Evolutionary conservation across 371 early-diverging fungal species (phyloP).

Genomic region (Nematocida minor): DNA sequence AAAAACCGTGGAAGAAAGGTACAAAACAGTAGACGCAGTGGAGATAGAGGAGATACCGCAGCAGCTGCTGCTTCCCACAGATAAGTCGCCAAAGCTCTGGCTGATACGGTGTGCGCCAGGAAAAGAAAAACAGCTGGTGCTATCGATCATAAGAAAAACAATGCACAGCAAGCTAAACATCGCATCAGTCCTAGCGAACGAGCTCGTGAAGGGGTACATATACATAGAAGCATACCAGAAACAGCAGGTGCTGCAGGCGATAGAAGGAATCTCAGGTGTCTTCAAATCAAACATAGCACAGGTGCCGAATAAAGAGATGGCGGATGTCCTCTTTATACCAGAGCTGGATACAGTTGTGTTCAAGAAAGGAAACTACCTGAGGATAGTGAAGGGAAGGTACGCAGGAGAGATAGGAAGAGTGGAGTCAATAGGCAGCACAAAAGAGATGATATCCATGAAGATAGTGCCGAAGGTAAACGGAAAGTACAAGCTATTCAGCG

Average conservation of each 20-base stretch:
- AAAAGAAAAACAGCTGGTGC: slow-evolving; percentile 77
- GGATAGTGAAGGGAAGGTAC: slow-evolving; percentile 86
- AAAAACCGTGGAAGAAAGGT: slow-evolving; percentile 57
- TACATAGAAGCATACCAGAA: slow-evolving; percentile 83
- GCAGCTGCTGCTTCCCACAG: slow-evolving; percentile 75
- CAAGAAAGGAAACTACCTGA: slow-evolving; percentile 76
- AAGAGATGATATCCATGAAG: slow-evolving; percentile 70
- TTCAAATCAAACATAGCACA: slow-evolving; percentile 69
- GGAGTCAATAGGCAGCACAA: slow-evolving; percentile 33
- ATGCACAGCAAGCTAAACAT: slow-evolving; percentile 68
- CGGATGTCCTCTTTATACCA: slow-evolving; percentile 74
- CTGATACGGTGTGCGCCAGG: slow-evolving; percentile 80
- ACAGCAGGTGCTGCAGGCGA: slow-evolving; percentile 73
- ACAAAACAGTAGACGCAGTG: slow-evolving; percentile 26
- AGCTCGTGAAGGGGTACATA: slow-evolving; percentile 81
- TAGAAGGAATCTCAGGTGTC: slow-evolving; percentile 72
- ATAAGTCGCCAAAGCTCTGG: slow-evolving; percentile 83
- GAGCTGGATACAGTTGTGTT: slow-evolving; percentile 66
- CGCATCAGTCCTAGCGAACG: slow-evolving; percentile 74
- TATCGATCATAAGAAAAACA: slow-evolving; percentile 73
- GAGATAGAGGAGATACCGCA: slow-evolving; percentile 63
- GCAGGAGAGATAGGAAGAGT: slow-evolving; percentile 84
- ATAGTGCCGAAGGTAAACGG: slow-evolving; percentile 77
- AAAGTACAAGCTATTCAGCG: slow-evolving; percentile 56
- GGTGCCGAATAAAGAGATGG: slow-evolving; percentile 88